Evolutionary conservation across 345 rosid species (phyloP), one percentile per base, ranked within the genome.

Genomic region (Citrus cavaleriei): DNA sequence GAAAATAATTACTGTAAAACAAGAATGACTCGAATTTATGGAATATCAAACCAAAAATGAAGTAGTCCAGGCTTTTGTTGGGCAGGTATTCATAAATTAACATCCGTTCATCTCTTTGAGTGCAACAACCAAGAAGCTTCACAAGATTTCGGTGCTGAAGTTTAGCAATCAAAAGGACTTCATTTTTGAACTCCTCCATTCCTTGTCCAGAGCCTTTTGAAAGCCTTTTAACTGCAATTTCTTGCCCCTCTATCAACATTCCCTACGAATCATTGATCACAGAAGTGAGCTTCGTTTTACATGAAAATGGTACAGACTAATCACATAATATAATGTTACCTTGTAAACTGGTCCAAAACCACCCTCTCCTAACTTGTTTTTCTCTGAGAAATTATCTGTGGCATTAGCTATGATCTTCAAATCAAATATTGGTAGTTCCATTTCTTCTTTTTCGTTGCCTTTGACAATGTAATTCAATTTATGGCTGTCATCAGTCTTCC

Each of bases 11-110:
- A 12, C 5, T 46, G 3, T 46, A 46, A 46, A 16, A 12, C 18
- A 46, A 46, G 51, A 46, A 54, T 18, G 58, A 54, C 58, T 54
- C 6, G 2, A 54, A 5, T 54, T 54, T 54, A 51, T 54, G 19
- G 58, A 54, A 54, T 54, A 54, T 54, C 22, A 54, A 54, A 54
- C 58, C 58, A 54, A 54, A 54, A 54, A 54, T 54, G 22, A 5
- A 16, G 58, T 51, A 51, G 22, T 54, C 77, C 68, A 89, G 82
- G 80, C 91, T 87, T 73, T 78, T 78, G 69, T 89, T 89, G 7
- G 88, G 89, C 86, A 85, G 76, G 83, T 82, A 86, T 77, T 89
- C 92, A 21, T 85, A 86, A 27, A 87, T 73, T 37, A 87, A 51
- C 81, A 84, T 69, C 70, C 79, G 83, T 70, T 89, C 86, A 22